phyloP scores from a whole-genome alignment of 257 asterid genomes.

The Solanum pinnatisectum region DNA sequence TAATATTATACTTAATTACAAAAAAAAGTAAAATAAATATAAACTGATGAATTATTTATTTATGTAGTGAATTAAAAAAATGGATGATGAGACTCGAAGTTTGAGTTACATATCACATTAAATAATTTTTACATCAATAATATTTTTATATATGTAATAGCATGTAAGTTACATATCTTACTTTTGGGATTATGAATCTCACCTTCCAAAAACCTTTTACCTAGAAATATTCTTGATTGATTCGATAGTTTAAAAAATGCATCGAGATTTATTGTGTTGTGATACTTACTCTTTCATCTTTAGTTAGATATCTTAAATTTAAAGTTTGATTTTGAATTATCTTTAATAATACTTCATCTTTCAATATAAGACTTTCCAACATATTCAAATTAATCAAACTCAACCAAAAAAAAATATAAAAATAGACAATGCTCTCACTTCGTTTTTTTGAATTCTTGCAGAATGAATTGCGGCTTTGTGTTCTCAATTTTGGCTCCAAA shows the following conservation, averaged over 20 bases:
- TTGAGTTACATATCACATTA: neutral
- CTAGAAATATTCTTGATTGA: neutral
- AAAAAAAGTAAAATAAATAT: neutral
- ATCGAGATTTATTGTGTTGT: neutral
- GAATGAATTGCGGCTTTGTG: neutral
- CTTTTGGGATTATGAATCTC: neutral
- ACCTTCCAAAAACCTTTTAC: neutral
- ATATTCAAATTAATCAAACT: neutral
- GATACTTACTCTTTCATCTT: too few relatives aligned
- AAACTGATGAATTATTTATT: neutral
- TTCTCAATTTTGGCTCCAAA: neutral
- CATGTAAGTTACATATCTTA: neutral
- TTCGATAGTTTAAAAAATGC: neutral
- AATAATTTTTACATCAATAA: too few relatives aligned
- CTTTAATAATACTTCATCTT: too few relatives aligned
- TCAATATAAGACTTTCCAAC: fast-evolving
- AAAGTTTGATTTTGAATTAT: too few relatives aligned
- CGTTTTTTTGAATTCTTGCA: neutral
- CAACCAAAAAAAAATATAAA: too few relatives aligned
- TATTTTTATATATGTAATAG: neutral
- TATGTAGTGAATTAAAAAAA: too few relatives aligned
- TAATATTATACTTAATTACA: neutral
- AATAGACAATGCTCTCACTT: neutral
- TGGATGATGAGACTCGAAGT: too few relatives aligned
- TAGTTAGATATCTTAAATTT: too few relatives aligned